Base-by-base conservation (phyloP, 179 eudicot species). In the Heliamphora pulchella region DNA sequence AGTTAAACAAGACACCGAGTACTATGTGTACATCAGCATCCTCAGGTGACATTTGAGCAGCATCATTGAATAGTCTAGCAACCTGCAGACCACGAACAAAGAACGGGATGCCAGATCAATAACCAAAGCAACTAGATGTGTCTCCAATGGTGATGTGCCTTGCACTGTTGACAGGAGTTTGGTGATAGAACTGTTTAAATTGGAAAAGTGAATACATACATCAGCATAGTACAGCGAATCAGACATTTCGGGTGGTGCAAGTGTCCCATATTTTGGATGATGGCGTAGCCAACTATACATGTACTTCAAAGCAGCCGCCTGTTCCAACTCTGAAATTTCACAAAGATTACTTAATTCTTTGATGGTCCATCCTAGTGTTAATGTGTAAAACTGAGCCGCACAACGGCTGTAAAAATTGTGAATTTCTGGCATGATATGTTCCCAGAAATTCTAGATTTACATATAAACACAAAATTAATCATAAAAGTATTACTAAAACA, bases 21-120 rank as follows among this genome's bases (percentile, higher is more conserved):
- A 94, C 98, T 81, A 94, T 88, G 88, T 96, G 99, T 77, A 94
- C 90, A 86, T 96, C 99, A 63, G 96, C 94, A 92, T 96, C 99
- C 80, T 94, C 97, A 13, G 98, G 98, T 67, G 99, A 90, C 86
- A 94, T 80, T 64, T 90, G 91, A 71, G 98, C 97, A 80, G 99
- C 99, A 78, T 96, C 98, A 84, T 83, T 89, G 84, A 94, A 96
- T 68, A 89, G 83, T 84, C 91, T 82, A 80, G 94, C 86, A 82
- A 94, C 96, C 99, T 96, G 89, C 79, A 85, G 20, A 44, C 50
- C 74, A 78, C 76, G 81, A 71, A 67, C 41, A 31, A 43, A 50
- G 76, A 47, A 72, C 20, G 51, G 31, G 64, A 72, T 80, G 46
- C 70, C n/a, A 50, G n/a, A 79, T 43, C 17, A 74, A 72, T 61